Evolutionary conservation across 306 rosid species (phyloP), one percentile per base, ranked within the genome.

Genomic region (Castanospermum australe): DNA sequence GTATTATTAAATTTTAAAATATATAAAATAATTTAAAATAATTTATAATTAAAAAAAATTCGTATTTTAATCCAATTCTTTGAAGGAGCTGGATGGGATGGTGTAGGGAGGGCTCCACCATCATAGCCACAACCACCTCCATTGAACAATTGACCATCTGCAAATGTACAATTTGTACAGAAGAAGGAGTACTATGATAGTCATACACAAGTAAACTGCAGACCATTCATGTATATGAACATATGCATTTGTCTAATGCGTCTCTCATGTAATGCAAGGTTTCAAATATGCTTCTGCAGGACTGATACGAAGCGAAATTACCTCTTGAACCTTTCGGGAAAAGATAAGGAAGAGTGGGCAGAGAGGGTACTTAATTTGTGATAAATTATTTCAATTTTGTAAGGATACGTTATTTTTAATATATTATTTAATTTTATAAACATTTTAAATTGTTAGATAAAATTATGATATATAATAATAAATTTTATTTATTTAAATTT

Each of bases 281-380:
- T 44, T 65, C 62, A 80, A 76, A 76, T 41, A 73, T 87, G 90
- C 82, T 74, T 81, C 75, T 45, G 2, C 60, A 51, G 20, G 39
- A 47, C 79, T 71, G 79, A 84, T 88, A 84, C 82, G 79, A 84
- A 82, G 82, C 75, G 72, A 70, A 75, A 36, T n/a, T 12, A 42
- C 14, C 50, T 18, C 83, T 25, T 8, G 39, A 48, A 25, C 22
- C 57, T 57, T 44, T 79, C 22, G 42, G 74, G 32, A 64, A 42
- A 59, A 36, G 62, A 66, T 66, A 10, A 20, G 28, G 44, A 50
- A 7, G 11, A 4, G 35, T 55, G 55, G n/a, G 38, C 55, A 51
- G 20, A 42, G 30, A 61, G 36, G 67, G n/a, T n/a, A n/a, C n/a
- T n/a, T n/a, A n/a, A n/a, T n/a, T n/a, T n/a, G n/a, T n/a, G n/a